Percentiles rank a stretch among this genome's conserved stretches.
These are phyloP conservation scores for Pistacia vera DNA, from an alignment of 345 rosid genomes.

Conservation along the genomic window DNA sequence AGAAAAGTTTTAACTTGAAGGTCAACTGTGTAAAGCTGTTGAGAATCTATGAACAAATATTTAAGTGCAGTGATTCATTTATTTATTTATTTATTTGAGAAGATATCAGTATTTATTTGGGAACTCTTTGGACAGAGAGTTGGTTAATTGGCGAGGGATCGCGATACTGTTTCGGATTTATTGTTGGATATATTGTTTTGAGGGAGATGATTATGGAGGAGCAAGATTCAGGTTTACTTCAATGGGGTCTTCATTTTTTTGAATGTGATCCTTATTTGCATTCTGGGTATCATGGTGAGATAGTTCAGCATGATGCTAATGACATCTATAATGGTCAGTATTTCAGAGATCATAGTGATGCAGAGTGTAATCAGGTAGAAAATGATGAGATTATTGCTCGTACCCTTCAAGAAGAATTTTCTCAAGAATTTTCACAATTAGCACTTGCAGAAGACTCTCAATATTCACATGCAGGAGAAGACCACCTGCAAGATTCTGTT, in stretches of 20 bases:
- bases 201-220: not conserved
- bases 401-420: conserved; percentile 84
- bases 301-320: conserved; percentile 41
- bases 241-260: conserved; percentile 68
- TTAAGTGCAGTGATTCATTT: not conserved
- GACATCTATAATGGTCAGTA: conserved; percentile 36
- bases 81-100: not conserved
- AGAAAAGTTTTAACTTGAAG: not conserved
- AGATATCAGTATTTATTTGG: not conserved
- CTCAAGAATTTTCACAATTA: conserved; percentile 80
- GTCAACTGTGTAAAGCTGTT: not conserved
- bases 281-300: conserved; percentile 54
- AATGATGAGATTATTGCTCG: conserved; percentile 90
- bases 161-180: conserved; percentile 7
- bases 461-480: conserved; percentile 37
- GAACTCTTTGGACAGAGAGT: not conserved
- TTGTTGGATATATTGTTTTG: conserved; percentile 1
- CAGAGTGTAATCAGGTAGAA: conserved; percentile 59
- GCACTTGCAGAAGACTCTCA: conserved; percentile 53
- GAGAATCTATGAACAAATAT: not conserved
- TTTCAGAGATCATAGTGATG: conserved; percentile 47
- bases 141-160: not conserved
- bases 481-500: conserved; percentile 33
- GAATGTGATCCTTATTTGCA: conserved; percentile 48
- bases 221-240: conserved; percentile 36